Base-by-base conservation (phyloP, 75 land plant species). In the Picea glauca region DNA sequence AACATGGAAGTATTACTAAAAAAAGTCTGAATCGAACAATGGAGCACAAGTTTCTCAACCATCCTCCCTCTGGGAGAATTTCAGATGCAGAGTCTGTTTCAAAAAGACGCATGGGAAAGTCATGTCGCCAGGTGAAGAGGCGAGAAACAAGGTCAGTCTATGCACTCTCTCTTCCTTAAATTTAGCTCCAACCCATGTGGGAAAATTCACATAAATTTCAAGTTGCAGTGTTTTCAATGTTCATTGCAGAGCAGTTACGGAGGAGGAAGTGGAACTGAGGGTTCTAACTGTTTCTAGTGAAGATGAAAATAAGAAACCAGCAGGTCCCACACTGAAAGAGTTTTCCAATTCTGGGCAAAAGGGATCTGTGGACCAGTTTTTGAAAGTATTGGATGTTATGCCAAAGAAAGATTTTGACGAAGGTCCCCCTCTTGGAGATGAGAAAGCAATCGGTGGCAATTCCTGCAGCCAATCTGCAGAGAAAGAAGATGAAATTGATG, bases 111-210 rank as follows among this genome's bases (percentile, higher is more conserved):
- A 38, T 72, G 3, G 94, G 94, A 11, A 92, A 88, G 75, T 92
- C 94, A 30, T 88, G 92, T 60, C 85, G 94, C 60, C 80, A 83
- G 61, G 85, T 86, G 63, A 86, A 82, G 80, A 81, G 78, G 31
- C 72, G 64, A 58, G 88, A 92, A 62, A 72, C 68, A 54, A 79
- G 85, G 91, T 88, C 17, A 76, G 76, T 35, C 46, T 62, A 13
- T 73, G 5, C 15, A 35, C 18, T 31, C 23, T 33, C 62, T 62
- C 32, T 13, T 17, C 70, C 35, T 58, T n/a, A 59, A 30, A 54
- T 65, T 35, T 18, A 31, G 7, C 17, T 38, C 13, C 15, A 6
- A 15, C 1, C 72, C 20, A 38, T 33, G 32, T 38, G 14, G n/a
- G 38, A 67, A 4, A 31, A 20, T 67, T 67, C 20, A 14, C n/a